phyloP scores from a whole-genome alignment of 1,284 basidiomycete species.

The Ustilago shanxiensis region DNA sequence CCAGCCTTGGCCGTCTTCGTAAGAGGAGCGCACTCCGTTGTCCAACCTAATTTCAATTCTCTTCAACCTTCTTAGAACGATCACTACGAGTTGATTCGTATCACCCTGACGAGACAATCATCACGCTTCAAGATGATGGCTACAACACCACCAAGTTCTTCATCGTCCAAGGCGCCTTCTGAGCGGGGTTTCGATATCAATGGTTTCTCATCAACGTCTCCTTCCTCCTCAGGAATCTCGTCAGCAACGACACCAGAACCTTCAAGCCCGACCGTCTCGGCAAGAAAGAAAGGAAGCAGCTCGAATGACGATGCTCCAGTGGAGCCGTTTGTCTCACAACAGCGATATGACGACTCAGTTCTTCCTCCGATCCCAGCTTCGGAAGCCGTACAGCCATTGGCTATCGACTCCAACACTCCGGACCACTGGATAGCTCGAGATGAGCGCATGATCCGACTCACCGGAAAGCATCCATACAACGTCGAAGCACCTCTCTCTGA shows the following conservation, averaged over 20 bases:
- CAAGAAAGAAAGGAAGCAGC: neutral
- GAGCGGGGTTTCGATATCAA: constrained; percentile 18
- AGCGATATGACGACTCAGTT: constrained; percentile 29
- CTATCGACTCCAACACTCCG: constrained; percentile 58
- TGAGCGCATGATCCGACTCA: constrained; percentile 58
- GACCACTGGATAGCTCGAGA: constrained; percentile 63
- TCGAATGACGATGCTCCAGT: neutral
- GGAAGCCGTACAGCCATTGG: constrained; percentile 44
- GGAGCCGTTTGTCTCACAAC: constrained; percentile 30
- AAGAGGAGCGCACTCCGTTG: no score
- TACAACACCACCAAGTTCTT: constrained; percentile 21
- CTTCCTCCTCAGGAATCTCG: constrained; percentile 23
- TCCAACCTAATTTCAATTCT: no score
- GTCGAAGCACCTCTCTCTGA: constrained; percentile 74
- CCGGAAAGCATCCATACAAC: constrained; percentile 76
- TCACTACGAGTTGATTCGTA: no score
- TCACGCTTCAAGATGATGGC: neutral
- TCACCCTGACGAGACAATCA: neutral
- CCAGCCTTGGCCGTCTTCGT: no score
- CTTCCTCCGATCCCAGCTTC: constrained; percentile 52
- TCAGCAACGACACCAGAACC: constrained; percentile 43
- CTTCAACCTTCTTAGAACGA: neutral
- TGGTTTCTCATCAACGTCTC: constrained; percentile 25
- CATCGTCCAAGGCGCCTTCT: constrained; percentile 38
- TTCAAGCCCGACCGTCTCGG: constrained; percentile 26